Evolutionary conservation across 106 monocot genomes (phyloP).

Genomic region (Dioscorea alata): DNA sequence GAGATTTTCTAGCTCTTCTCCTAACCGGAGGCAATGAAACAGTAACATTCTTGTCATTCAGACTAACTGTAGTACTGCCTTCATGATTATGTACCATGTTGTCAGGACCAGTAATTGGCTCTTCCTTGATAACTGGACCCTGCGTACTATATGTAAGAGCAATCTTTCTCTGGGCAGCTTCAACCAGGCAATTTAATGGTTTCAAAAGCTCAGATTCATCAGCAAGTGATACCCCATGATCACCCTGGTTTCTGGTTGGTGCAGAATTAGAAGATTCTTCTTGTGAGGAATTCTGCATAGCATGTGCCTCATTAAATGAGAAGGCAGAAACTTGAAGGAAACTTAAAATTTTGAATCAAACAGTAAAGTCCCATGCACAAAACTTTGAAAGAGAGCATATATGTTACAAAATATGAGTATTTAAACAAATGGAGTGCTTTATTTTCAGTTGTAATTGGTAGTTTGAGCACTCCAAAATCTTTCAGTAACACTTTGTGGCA

Average conservation of each 20-base stretch:
- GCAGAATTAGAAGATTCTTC: constrained; percentile 28
- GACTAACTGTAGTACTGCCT: constrained; percentile 19
- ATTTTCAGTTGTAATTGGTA: no score
- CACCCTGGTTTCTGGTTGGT: constrained; percentile 29
- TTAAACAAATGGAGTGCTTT: no score
- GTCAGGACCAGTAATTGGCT: constrained; percentile 25
- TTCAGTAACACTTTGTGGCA: no score
- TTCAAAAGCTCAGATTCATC: constrained; percentile 73
- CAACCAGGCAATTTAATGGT: constrained; percentile 82
- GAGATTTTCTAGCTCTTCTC: constrained; percentile 29
- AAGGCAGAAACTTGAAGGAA: no score
- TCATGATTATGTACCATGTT: constrained; percentile 15
- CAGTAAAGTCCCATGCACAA: no score
- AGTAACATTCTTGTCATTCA: constrained; percentile 23
- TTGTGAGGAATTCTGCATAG: constrained; percentile 43
- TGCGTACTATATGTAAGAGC: constrained; percentile 33
- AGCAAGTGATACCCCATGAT: constrained; percentile 25
- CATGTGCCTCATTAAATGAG: neutral
- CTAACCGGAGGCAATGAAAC: neutral
- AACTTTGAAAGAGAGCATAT: no score
- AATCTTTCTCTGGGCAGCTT: constrained; percentile 75
- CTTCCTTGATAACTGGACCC: constrained; percentile 37
- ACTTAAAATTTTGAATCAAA: no score
- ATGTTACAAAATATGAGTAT: no score
- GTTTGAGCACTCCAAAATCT: no score